A percentile compares a stretch with the other conserved stretches of the same genome.
Conservation (phyloP, 1,284 basidiomycete genomes). For the Vanrija humicola region DNA sequence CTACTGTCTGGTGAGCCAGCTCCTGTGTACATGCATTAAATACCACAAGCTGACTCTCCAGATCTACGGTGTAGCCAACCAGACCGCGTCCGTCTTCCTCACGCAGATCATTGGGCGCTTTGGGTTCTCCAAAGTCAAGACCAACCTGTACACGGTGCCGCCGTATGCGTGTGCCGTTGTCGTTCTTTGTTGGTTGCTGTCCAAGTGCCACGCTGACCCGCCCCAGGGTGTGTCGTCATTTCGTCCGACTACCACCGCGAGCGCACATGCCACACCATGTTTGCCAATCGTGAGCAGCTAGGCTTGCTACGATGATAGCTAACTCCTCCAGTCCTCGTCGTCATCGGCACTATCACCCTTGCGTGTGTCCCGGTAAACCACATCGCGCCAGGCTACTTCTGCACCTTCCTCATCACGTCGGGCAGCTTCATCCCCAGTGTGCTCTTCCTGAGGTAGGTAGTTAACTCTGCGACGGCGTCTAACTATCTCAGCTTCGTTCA, state of each 20-base stretch:
- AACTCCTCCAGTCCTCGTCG: conserved; percentile 16
- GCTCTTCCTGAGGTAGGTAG: conserved; percentile 23
- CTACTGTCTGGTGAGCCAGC: conserved; percentile 3
- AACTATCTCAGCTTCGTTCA: conserved; percentile 7
- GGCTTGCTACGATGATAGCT: conserved; percentile 2
- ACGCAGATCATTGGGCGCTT: conserved; percentile 19
- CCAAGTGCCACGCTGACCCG: not conserved
- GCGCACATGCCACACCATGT: conserved; percentile 12
- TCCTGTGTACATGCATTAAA: no score
- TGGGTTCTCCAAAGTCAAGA: conserved; percentile 27
- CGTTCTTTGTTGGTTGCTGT: not conserved
- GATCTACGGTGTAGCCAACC: conserved; percentile 50
- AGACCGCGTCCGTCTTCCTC: conserved; percentile 46
- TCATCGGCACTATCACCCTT: conserved; percentile 23
- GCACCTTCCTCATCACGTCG: conserved; percentile 27
- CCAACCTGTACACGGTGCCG: conserved; percentile 34
- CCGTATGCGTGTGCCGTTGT: conserved; percentile 24
- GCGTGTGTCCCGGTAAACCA: conserved; percentile 19
- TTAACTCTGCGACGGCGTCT: no score
- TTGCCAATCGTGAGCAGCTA: not conserved
- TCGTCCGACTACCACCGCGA: conserved; percentile 24
- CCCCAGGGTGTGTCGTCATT: not conserved
- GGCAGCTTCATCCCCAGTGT: conserved; percentile 25
- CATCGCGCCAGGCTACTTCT: conserved; percentile 22
- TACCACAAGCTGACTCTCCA: conserved; percentile 50